Evolutionary conservation across 371 early-diverging fungal species (phyloP), one percentile per base, ranked within the genome.

Genomic region (Apophysomyces variabilis): DNA sequence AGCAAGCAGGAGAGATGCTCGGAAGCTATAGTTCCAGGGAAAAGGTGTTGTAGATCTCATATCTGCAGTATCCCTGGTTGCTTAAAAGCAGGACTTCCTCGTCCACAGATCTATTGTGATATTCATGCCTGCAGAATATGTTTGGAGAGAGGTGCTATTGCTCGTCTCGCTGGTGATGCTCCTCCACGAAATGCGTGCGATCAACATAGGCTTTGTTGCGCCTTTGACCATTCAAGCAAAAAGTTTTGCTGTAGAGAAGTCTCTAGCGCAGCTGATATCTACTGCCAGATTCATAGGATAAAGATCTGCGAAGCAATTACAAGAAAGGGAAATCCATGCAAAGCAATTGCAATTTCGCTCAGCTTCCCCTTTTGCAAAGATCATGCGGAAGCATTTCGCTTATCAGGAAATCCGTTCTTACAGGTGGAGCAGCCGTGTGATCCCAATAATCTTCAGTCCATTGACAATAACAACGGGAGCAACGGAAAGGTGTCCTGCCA

Each of bases 101-200:
- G 7, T 21, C 54, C 54, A 50, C 54, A 50, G 11, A 18, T 21
- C 0, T 21, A 21, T 50, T 50, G 54, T 11, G 21, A 21, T 26
- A 50, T 4, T 9, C 54, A 50, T 50, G 54, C 54, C 54, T 50
- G 54, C 21, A 7, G 54, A 26, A 50, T 50, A 50, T 50, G 54
- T 21, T 9, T 50, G 11, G 21, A 21, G 21, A 50, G 11, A 7
- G 54, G 21, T 11, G 16, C 5, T 21, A 50, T 50, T 11, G 54
- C 54, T 50, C 4, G 21, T 21, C 7, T 18, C 4, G 54, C 54
- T 21, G 21, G 21, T 7, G 54, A 50, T 11, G 21, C 5, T 7
- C 54, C 54, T 50, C 54, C 54, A 0, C 16, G 54, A 50, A 50
- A 50, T 8, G 16, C 54, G 4, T 50, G 54, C 21, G 54, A 50